Percentiles rank a stretch among this genome's conserved stretches.
phyloP scores from a whole-genome alignment of 2,329 filamentous ascomycete genomes.

The Lizonia empirigonia region DNA sequence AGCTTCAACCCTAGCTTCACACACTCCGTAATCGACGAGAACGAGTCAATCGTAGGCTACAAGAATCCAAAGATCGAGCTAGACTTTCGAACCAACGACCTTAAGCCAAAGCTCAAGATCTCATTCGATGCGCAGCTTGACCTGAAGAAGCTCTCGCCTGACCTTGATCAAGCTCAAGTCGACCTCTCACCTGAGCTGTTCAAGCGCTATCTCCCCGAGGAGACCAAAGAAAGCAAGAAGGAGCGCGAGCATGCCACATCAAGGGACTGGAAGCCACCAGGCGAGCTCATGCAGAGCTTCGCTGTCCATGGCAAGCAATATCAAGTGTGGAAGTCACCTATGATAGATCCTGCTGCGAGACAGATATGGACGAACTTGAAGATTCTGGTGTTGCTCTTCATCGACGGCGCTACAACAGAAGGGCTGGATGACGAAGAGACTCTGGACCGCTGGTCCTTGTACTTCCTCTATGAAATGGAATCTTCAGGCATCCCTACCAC shows the following conservation, averaged over 20 bases:
- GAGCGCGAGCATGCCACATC: slow-evolving; percentile 25
- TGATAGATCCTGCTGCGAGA: slow-evolving; percentile 72
- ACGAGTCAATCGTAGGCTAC: slow-evolving; percentile 90
- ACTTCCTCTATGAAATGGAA: slow-evolving; percentile 65
- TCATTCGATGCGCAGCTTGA: slow-evolving; percentile 76
- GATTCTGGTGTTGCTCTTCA: slow-evolving; percentile 82
- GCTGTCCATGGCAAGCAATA: slow-evolving; percentile 67
- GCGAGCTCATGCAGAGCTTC: slow-evolving; percentile 70
- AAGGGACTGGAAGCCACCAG: slow-evolving; percentile 70
- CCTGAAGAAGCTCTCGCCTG: slow-evolving; percentile 65
- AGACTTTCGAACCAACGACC: slow-evolving; percentile 71
- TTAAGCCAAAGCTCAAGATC: slow-evolving; percentile 76
- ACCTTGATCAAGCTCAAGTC: slow-evolving; percentile 61
- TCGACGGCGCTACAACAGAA: slow-evolving; percentile 87
- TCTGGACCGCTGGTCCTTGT: slow-evolving; percentile 86
- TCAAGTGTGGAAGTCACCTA: slow-evolving; percentile 81
- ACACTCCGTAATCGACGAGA: slow-evolving; percentile 91
- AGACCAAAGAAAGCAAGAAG: slow-evolving; percentile 46
- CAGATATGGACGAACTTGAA: slow-evolving; percentile 80
- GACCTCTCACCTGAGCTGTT: slow-evolving; percentile 69
- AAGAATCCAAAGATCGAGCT: slow-evolving; percentile 78
- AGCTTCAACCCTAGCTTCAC: slow-evolving; percentile 85
- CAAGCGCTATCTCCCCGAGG: slow-evolving; percentile 45
- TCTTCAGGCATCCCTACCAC: slow-evolving; percentile 33
- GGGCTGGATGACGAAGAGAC: slow-evolving; percentile 72